Percentiles rank a stretch among this genome's conserved stretches.
Evolutionary conservation across 805 yeast genomes (phyloP).

Genomic region (Yarrowia sp.): DNA sequence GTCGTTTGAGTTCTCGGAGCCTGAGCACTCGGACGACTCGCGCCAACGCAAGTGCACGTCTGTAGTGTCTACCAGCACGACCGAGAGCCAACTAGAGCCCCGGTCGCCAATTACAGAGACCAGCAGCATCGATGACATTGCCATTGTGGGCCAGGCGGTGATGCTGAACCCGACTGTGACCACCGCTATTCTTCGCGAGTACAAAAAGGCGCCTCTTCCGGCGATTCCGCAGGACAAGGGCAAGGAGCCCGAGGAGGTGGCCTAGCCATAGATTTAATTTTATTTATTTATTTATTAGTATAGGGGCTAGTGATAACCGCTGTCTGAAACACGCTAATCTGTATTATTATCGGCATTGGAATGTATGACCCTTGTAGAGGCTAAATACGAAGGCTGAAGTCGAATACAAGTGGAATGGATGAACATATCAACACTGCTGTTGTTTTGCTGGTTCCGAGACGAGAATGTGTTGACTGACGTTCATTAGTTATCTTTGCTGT

Average conservation of each 20-base stretch:
- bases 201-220: neutral
- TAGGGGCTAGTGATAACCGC: no score
- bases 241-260: neutral
- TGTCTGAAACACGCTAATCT: neutral
- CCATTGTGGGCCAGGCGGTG: slow-evolving; percentile 2
- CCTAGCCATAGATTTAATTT: neutral
- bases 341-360: no score
- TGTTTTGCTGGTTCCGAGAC: no score
- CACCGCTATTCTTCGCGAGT: neutral
- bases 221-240: neutral
- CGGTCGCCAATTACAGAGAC: neutral
- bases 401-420: no score
- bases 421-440: no score
- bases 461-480: no score
- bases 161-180: neutral
- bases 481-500: no score
- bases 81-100: slow-evolving; percentile 9
- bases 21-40: neutral
- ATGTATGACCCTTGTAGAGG: no score
- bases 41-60: neutral
- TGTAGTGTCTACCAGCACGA: neutral
- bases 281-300: slow-evolving; percentile 2
- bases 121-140: neutral
- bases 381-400: no score
- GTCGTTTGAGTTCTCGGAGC: slow-evolving; percentile 1